phyloP scores from a whole-genome alignment of 2,329 filamentous ascomycete genomes.

The Colletotrichum brevisporum region DNA sequence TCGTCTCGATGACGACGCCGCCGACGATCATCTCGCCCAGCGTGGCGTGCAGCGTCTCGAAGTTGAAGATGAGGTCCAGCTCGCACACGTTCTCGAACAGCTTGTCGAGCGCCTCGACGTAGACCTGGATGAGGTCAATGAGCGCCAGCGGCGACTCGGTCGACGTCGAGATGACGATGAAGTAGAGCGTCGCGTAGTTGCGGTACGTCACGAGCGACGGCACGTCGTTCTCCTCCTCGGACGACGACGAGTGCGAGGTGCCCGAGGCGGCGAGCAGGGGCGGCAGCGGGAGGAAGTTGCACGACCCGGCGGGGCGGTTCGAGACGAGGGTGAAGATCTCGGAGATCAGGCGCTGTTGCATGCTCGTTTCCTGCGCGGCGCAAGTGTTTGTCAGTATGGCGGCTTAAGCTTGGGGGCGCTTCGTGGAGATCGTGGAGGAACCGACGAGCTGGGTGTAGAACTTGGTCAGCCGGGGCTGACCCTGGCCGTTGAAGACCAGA shows the following conservation, averaged over 20 bases:
- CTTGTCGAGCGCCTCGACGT: slow-evolving; percentile 94
- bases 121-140: slow-evolving; percentile 97
- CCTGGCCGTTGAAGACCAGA: slow-evolving; percentile 98
- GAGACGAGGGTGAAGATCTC: slow-evolving; percentile 98
- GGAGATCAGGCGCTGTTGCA: slow-evolving; percentile 95
- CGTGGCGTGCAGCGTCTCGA: slow-evolving; percentile 93
- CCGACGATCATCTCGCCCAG: slow-evolving; percentile 96
- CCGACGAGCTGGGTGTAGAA: slow-evolving; percentile 96
- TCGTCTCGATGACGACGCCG: slow-evolving; percentile 94
- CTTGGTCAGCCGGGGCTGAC: slow-evolving; percentile 95
- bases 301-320: slow-evolving; percentile 90
- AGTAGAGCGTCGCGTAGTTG: slow-evolving; percentile 97
- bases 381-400: background rate
- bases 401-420: background rate
- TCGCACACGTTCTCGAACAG: slow-evolving; percentile 99
- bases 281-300: slow-evolving; percentile 92
- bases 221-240: slow-evolving; percentile 84
- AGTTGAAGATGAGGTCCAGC: slow-evolving; percentile 98
- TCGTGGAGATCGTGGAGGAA: background rate
- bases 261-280: slow-evolving; percentile 75
- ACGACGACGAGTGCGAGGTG: slow-evolving; percentile 73
- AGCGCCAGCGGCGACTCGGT: slow-evolving; percentile 96
- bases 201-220: slow-evolving; percentile 97
- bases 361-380: slow-evolving; percentile 84
- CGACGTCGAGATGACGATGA: slow-evolving; percentile 97